Base-by-base conservation (phyloP, 495 filamentous ascomycete species). In the Penicillium robsamsonii region DNA sequence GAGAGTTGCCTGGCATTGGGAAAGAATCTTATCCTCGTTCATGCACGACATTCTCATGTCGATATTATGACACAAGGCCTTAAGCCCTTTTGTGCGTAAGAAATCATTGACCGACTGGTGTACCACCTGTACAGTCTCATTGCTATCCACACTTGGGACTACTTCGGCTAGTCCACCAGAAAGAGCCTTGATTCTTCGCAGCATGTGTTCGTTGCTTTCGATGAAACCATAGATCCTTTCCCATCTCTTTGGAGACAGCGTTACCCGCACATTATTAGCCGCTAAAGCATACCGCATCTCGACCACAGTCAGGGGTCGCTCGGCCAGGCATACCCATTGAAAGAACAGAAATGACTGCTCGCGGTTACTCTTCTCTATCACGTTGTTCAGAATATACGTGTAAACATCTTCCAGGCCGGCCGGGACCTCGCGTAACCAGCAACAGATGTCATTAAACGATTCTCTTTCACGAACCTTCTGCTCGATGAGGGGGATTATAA, bases 91-190 rank as follows among this genome's bases (percentile, higher is more conserved):
- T 17, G 13, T 12, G 37, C 46, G 57, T 9, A 58, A 46, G 55
- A 54, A 61, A 40, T 61, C 59, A 38, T 57, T 61, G 38, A 61
- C 59, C 18, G 59, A 58, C 44, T 62, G 55, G 48, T 62, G 60
- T n/a, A 62, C 54, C 15, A 54, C 53, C 42, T 62, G 55, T 40
- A 62, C 42, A 15, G 30, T 62, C 13, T 52, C 44, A 20, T 48
- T 11, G 13, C 43, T 2, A n/a, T 43, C 30, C 13, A 15, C 11
- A 15, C 40, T 58, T 42, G 10, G 22, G 33, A 52, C 40, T 49
- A 62, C 42, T 42, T 58, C 55, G 1, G 52, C 50, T 22, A 62
- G 15, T 51, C 60, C 60, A 51, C 60, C 60, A 30, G 60, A 40
- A 41, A 62, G 55, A 38, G 50, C 52, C n/a, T 58, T 53, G 20